These are phyloP conservation scores for Aspergillaceae sp. DNA, from an alignment of 2,329 filamentous ascomycete genomes.

Conservation along the genomic window DNA sequence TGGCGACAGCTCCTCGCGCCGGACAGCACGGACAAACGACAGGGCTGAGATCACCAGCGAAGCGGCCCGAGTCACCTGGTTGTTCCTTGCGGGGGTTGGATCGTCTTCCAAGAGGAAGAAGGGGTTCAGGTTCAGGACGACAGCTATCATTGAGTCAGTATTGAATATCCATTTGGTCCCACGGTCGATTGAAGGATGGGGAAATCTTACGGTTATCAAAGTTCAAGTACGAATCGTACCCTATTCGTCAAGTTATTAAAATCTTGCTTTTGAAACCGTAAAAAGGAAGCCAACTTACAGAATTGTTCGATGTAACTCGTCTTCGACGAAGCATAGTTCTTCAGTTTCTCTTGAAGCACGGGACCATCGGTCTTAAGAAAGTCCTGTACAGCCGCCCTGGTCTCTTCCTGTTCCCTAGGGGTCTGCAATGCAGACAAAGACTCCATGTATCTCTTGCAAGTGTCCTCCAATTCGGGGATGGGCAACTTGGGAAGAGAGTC, in stretches of 20 bases:
- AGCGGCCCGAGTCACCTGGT: conserved; percentile 89
- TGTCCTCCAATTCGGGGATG: conserved; percentile 76
- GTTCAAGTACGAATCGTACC: conserved; percentile 98
- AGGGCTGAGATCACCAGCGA: conserved; percentile 85
- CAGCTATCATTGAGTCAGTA: conserved; percentile 41
- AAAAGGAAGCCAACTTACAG: conserved; percentile 52
- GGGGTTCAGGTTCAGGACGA: conserved; percentile 93
- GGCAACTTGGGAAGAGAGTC: conserved; percentile 84
- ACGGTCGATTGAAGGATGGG: not conserved
- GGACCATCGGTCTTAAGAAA: conserved; percentile 76
- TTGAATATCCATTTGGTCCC: not conserved
- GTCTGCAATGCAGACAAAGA: conserved; percentile 74
- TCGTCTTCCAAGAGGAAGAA: conserved; percentile 98
- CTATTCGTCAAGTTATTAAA: conserved; percentile 37
- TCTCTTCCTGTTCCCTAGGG: conserved; percentile 73
- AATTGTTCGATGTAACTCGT: conserved; percentile 98
- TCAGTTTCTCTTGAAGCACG: conserved; percentile 76
- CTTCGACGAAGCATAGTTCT: conserved; percentile 80
- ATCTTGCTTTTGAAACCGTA: not conserved
- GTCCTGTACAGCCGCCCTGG: conserved; percentile 67
- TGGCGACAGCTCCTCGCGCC: conserved; percentile 84
- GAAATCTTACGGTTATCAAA: conserved; percentile 66
- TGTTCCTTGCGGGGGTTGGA: conserved; percentile 88
- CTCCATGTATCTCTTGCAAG: conserved; percentile 69
- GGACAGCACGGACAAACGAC: conserved; percentile 84